A percentile compares a stretch with the other conserved stretches of the same genome.
Evolutionary conservation across 148 eudicot genomes (phyloP).

Genomic region (Chenopodium quinoa): DNA sequence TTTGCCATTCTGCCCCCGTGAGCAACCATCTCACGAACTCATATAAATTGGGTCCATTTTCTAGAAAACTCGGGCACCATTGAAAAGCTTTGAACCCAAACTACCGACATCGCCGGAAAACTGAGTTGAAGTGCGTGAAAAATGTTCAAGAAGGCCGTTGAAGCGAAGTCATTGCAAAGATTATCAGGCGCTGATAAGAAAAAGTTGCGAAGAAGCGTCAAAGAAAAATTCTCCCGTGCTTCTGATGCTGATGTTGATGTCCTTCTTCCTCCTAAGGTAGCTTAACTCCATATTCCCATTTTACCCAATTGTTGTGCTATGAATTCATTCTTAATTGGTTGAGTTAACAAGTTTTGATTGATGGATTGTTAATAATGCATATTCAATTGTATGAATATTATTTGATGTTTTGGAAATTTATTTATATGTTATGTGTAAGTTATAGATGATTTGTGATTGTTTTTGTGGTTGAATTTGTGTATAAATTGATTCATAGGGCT

Average conservation of each 20-base stretch:
- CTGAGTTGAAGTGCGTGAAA: neutral
- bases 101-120: neutral
- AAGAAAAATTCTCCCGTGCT: slow-evolving; percentile 57
- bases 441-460: neutral
- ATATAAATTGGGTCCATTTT: neutral
- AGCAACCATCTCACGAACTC: neutral
- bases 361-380: neutral
- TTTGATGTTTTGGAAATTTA: neutral
- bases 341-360: neutral
- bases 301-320: neutral
- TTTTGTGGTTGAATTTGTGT: neutral
- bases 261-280: slow-evolving; percentile 81
- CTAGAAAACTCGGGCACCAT: neutral
- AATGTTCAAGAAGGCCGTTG: slow-evolving; percentile 86
- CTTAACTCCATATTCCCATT: neutral
- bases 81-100: neutral
- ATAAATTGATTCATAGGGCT: neutral
- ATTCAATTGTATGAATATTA: neutral
- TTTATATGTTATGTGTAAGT: neutral
- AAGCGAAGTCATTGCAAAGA: slow-evolving; percentile 73
- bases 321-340: neutral
- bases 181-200: slow-evolving; percentile 94
- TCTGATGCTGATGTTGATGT: slow-evolving; percentile 62
- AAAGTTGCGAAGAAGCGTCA: slow-evolving; percentile 63
- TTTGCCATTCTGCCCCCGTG: too few relatives aligned